phyloP scores from a whole-genome alignment of 2,329 filamentous ascomycete species.

The Dothideomycetes sp. region DNA sequence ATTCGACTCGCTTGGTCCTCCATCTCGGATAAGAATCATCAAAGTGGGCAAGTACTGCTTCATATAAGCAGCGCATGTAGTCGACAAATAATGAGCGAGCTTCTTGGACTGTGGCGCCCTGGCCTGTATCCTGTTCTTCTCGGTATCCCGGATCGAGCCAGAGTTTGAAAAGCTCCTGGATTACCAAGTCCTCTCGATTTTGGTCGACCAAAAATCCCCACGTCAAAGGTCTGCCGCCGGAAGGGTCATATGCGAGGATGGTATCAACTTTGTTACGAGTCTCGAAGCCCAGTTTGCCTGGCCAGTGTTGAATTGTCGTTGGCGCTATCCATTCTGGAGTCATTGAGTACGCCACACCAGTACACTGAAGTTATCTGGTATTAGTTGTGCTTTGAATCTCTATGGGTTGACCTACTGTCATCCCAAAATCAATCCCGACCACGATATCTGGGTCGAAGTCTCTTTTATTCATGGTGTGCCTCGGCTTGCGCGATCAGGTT shows the following conservation, averaged over 20 bases:
- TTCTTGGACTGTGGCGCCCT: slow-evolving; percentile 5
- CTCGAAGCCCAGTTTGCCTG: slow-evolving; percentile 15
- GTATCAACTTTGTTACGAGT: slow-evolving; percentile 19
- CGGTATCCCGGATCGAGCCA: slow-evolving; percentile 17
- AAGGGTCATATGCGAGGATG: slow-evolving; percentile 13
- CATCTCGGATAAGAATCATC: slow-evolving; percentile 10
- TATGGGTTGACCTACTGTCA: background rate
- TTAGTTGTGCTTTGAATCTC: too few species aligned
- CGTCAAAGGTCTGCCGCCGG: background rate
- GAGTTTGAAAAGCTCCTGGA: slow-evolving; percentile 19
- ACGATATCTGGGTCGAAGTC: slow-evolving; percentile 7
- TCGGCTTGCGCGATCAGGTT: too few species aligned
- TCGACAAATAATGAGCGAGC: slow-evolving; percentile 16
- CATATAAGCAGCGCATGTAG: slow-evolving; percentile 14
- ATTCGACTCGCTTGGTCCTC: slow-evolving; percentile 13
- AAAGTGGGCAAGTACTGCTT: slow-evolving; percentile 10
- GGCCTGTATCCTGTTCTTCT: slow-evolving; percentile 2
- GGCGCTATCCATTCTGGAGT: slow-evolving; percentile 17
- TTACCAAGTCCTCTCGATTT: slow-evolving; percentile 10
- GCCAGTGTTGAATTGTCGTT: slow-evolving; percentile 18
- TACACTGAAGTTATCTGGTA: background rate
- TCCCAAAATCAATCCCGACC: slow-evolving; percentile 10
- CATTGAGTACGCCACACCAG: slow-evolving; percentile 12
- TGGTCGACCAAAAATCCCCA: slow-evolving; percentile 19
- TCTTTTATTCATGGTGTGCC: background rate